These are phyloP conservation scores for Flueggea neowawraea DNA, from an alignment of 441 rosid species.

Conservation along the genomic window DNA sequence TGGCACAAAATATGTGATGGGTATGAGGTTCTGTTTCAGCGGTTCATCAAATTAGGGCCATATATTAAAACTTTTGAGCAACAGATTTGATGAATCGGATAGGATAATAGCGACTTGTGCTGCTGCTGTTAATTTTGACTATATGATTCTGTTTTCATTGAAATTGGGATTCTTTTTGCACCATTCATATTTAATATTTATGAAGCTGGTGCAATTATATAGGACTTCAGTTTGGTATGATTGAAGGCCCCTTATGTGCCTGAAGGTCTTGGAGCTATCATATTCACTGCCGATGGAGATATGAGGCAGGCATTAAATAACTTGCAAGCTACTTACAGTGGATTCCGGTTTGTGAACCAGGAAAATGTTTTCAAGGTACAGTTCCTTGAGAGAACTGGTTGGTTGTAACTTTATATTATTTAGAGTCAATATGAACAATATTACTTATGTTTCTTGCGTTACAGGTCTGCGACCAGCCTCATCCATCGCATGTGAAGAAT, in stretches of 20 bases:
- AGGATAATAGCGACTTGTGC: too few relatives aligned
- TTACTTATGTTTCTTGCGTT: conserved; percentile 1
- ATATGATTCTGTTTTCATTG: not conserved
- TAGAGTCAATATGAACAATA: not conserved
- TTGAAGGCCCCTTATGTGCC: conserved; percentile 86
- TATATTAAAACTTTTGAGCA: not conserved
- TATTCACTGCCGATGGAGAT: conserved; percentile 99
- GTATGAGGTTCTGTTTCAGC: too few relatives aligned
- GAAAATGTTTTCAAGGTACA: conserved; percentile 94
- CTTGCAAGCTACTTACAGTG: conserved; percentile 92
- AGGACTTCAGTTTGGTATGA: conserved; percentile 24
- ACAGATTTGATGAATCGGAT: too few relatives aligned
- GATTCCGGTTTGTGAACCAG: conserved; percentile 90
- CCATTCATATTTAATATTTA: not conserved
- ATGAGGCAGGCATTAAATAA: conserved; percentile 99
- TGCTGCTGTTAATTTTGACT: too few relatives aligned
- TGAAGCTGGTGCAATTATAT: conserved; percentile 7
- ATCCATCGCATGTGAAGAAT: conserved; percentile 90
- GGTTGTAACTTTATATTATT: too few relatives aligned
- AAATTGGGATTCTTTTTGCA: not conserved
- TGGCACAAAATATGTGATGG: too few relatives aligned
- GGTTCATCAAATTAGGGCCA: not conserved
- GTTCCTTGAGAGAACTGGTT: too few relatives aligned
- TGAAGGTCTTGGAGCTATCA: conserved; percentile 96
- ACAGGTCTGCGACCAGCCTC: conserved; percentile 98